Evolutionary conservation across 1,284 basidiomycete species (phyloP), one percentile per base, ranked within the genome.

Genomic region (Lentinula novae-zelandiae): DNA sequence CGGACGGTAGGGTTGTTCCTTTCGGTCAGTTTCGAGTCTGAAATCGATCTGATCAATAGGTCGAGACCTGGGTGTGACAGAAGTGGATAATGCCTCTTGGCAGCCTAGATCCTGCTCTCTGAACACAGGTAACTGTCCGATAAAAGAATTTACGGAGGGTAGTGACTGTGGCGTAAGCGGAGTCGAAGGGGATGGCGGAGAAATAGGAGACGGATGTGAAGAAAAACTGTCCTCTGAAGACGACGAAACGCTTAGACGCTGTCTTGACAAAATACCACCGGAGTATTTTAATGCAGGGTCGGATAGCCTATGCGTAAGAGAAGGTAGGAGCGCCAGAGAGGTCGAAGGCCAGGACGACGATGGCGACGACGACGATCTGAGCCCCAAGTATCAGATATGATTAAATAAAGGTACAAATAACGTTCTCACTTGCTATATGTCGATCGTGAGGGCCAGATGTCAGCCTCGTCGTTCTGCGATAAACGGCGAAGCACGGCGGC

Each of bases 401-500:
- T 15, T 12, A 17, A 15, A n/a, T n/a, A 52, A 12, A 38, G 39
- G 17, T 33, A 31, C 34, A 40, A 33, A 51, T 36, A 42, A 49
- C 20, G 31, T 51, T 6, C 33, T 59, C 15, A 54, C 50, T 46
- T 53, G 40, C 20, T 8, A 9, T 10, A 17, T 57, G 40, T 10
- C 6, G 34, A 27, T 27, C 42, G 49, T 20, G 34, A 15, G 51
- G 44, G 52, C 27, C 36, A 39, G n/a, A 38, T 39, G 9, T 53
- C 57, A 40, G 34, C n/a, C 12, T 56, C 51, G 33, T 63, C 62
- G n/a, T 51, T 53, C 27, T 49, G 22, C n/a, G 53, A 40, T 17
- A 89, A 71, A 17, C 87, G 77, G 60, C 82, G 74, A 48, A 90
- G 70, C 2, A 90, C 86, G 6, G 85, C 81, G 10, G 83, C 81